These are phyloP conservation scores for Rhizopogon vulgaris DNA, from an alignment of 768 basidiomycete genomes.

Conservation along the genomic window DNA sequence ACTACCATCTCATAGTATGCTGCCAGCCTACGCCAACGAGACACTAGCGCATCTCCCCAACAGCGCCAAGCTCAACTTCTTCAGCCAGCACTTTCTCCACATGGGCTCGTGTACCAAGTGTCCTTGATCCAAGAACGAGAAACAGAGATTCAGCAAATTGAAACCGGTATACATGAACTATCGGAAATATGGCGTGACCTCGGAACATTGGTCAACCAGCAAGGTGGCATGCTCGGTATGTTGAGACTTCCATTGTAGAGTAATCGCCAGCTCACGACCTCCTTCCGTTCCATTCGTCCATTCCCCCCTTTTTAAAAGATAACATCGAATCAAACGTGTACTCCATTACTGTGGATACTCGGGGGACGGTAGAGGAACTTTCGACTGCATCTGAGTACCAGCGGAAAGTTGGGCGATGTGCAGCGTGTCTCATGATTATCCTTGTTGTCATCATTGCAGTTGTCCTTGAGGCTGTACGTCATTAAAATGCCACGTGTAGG, in stretches of 20 bases:
- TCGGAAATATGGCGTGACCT: slow-evolving; percentile 95
- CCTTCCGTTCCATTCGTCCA: neutral
- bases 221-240: slow-evolving; percentile 90
- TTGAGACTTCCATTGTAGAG: slow-evolving; percentile 4
- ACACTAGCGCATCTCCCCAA: slow-evolving; percentile 39
- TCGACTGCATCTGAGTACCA: slow-evolving; percentile 89
- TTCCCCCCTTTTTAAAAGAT: neutral
- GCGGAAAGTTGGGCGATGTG: slow-evolving; percentile 83
- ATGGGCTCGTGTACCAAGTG: slow-evolving; percentile 93
- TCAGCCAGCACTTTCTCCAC: slow-evolving; percentile 73
- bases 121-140: slow-evolving; percentile 78
- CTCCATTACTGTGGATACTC: slow-evolving; percentile 76
- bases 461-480: slow-evolving; percentile 68
- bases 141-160: slow-evolving; percentile 90
- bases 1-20: slow-evolving; percentile 3
- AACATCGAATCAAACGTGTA: slow-evolving; percentile 24
- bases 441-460: slow-evolving; percentile 77
- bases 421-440: slow-evolving; percentile 84
- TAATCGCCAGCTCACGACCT: neutral
- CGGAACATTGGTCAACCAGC: slow-evolving; percentile 89
- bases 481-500: too few relatives aligned
- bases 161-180: slow-evolving; percentile 92
- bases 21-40: slow-evolving; percentile 14
- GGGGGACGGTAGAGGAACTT: slow-evolving; percentile 78
- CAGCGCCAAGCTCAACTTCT: slow-evolving; percentile 66